Evolutionary conservation across 2,329 filamentous ascomycete genomes (phyloP), one percentile per base, ranked within the genome.

Genomic region (Ophiocordyceps camponoti-floridani): DNA sequence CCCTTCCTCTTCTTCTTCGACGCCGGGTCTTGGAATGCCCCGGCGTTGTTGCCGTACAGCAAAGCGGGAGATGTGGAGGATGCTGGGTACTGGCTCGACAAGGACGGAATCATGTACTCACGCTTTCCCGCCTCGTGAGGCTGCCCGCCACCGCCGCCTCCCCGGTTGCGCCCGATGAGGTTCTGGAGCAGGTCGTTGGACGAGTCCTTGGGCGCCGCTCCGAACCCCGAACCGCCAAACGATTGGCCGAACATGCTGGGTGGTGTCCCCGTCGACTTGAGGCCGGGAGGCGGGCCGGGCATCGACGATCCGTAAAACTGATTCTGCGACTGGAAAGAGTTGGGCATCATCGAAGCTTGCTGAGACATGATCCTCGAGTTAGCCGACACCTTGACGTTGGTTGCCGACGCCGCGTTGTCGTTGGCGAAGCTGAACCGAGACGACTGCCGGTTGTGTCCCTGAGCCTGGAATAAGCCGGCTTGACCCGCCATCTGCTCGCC

Each of bases 1-100:
- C 87, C 87, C 86, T 94, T 94, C 79, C 94, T 95, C 82, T 94
- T 94, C 78, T 93, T 87, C 81, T 94, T 93, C 71, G 84, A 82
- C 70, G 83, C 83, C 70, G 82, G 80, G 64, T 94, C 87, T 79
- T 88, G 84, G 71, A 85, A 86, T 69, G 78, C 77, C 72, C 83
- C 84, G 72, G 82, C 71, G 70, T 84, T 82, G 62, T 79, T 73
- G 69, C 83, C 84, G 73, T 93, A 93, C 73, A 91, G 84, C 76
- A 84, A 80, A 79, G 84, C 82, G 84, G 83, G 82, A 79, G 82
- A 84, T 70, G 77, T 80, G 70, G 81, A 70, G 70, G 82, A 84
- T 68, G 79, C 72, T 68, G 81, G 82, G 69, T 85, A 84, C 72
- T 88, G 83, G 64, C 84, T 84, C 67, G 84, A 79, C 69, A 88